Evolutionary conservation across 208 protist genomes (phyloP).

Genomic region (Paratrypanosoma confusum): DNA sequence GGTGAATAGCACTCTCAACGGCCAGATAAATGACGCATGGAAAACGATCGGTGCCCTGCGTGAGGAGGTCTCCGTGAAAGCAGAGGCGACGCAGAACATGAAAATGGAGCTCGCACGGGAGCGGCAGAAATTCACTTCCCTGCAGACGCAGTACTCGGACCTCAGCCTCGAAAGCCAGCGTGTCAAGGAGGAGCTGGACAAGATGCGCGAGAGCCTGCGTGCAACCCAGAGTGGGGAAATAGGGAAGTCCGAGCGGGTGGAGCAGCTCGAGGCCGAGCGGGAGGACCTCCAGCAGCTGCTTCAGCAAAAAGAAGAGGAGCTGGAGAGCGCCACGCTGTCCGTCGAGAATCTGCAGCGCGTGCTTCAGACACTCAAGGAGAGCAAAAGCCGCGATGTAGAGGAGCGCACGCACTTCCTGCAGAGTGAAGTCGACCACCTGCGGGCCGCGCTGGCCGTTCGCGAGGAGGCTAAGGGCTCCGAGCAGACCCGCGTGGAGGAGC

Average conservation of each 20-base stretch:
- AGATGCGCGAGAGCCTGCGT: conserved; percentile 6
- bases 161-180: conserved; percentile 21
- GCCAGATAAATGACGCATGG: conserved; percentile 56
- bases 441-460: conserved; percentile 11
- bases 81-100: conserved; percentile 17
- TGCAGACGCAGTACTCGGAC: conserved; percentile 19
- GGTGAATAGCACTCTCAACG: conserved; percentile 55
- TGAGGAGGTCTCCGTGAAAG: conserved; percentile 40
- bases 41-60: conserved; percentile 30
- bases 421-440: conserved; percentile 35
- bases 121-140: conserved; percentile 13
- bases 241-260: conserved; percentile 10
- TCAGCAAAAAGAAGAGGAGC: conserved; percentile 33
- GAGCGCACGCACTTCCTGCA: conserved; percentile 24
- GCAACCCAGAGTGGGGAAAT: conserved; percentile 2
- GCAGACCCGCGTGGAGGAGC: conserved; percentile 2
- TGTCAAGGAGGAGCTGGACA: conserved; percentile 34
- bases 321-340: conserved; percentile 12
- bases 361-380: conserved; percentile 24
- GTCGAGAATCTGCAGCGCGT: conserved; percentile 28
- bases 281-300: conserved; percentile 18
- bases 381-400: conserved; percentile 20
- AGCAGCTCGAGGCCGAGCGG: conserved; percentile 24
- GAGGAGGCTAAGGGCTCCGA: conserved; percentile 18
- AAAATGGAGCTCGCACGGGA: conserved; percentile 21